Base-by-base conservation (phyloP, 768 basidiomycete species). In the Lactarius deliciosus region DNA sequence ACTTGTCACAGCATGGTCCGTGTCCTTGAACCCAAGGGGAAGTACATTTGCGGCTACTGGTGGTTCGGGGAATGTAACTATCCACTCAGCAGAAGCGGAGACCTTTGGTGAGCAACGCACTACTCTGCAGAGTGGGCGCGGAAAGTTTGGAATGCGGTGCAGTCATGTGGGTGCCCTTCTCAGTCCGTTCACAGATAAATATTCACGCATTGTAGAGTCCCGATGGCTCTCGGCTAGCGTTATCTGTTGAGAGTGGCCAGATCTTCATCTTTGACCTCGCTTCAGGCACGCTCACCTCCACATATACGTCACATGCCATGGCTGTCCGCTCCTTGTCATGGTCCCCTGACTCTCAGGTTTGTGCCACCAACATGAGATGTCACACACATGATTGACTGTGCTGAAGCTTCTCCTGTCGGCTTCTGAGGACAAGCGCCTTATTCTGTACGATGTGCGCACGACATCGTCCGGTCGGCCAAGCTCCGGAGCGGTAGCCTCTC, bases 351-450 rank as follows among this genome's bases (percentile, higher is more conserved):
- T 90, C 90, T 1, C 91, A 86, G 76, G 94, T 96, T 74, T 67
- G 86, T 80, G 28, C 20, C 43, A 60, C 62, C 63, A 72, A 72
- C 41, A 15, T 28, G 5, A 45, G 2, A 32, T 32, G 18, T 36
- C 18, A 38, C 22, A 10, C 53, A 38, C 20, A 38, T 59, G 38
- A 50, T 59, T 63, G 47, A 63, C 32, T 30, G 4, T 9, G 32
- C 13, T 43, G 5, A 55, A 97, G 94, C 82, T 93, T 61, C 82
- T 98, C 3, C 80, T 95, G 60, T 94, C 92, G 53, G 95, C 90
- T 2, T 96, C 94, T 3, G 95, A 98, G 75, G 95, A 96, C 77
- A 94, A 93, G 75, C 86, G 92, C 20, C 87, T 98, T 65, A 88
- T 94, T 61, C 77, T 96, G 57, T 93, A 96, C 75, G 95, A 98